Evolutionary conservation across 352 stramenopile species (phyloP).

Genomic region (Globisporangium carolinianum): DNA sequence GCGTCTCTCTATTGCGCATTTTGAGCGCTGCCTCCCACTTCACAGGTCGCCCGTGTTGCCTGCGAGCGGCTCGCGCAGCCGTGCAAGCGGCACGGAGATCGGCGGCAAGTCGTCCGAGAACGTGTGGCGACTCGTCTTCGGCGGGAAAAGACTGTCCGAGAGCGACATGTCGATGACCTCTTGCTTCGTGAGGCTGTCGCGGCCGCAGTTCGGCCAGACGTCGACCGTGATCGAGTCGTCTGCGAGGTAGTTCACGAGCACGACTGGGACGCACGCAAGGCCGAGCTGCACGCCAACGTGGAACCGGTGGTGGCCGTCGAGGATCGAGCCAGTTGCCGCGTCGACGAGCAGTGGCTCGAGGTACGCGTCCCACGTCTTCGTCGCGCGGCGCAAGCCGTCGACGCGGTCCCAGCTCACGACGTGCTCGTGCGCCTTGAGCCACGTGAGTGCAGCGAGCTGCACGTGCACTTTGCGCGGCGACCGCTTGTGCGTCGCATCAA

Average conservation of each 20-base stretch:
- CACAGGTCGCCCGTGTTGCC: slow-evolving; percentile 30
- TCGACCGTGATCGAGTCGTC: slow-evolving; percentile 82
- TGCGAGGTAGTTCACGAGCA: slow-evolving; percentile 79
- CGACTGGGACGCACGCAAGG: slow-evolving; percentile 60
- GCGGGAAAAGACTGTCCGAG: slow-evolving; percentile 75
- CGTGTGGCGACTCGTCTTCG: slow-evolving; percentile 82
- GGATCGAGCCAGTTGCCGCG: slow-evolving; percentile 57
- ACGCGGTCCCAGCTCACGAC: slow-evolving; percentile 83
- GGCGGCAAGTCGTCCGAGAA: slow-evolving; percentile 81
- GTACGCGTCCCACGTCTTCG: slow-evolving; percentile 73
- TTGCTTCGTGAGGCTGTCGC: slow-evolving; percentile 73
- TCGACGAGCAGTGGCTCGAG: slow-evolving; percentile 81
- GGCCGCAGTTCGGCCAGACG: slow-evolving; percentile 80
- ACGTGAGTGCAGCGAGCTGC: slow-evolving; percentile 48
- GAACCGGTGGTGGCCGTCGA: slow-evolving; percentile 83
- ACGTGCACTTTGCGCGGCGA: slow-evolving; percentile 58
- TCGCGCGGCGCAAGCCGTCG: slow-evolving; percentile 70
- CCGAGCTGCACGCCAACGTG: slow-evolving; percentile 67
- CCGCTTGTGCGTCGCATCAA: slow-evolving; percentile 58
- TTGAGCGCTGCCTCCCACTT: background rate
- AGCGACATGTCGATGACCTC: slow-evolving; percentile 82
- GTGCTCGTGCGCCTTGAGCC: slow-evolving; percentile 81
- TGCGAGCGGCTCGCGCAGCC: slow-evolving; percentile 36
- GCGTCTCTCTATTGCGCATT: too few species aligned
- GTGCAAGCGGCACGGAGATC: slow-evolving; percentile 69